Conservation (phyloP, 176 grass and related monocot species). For the Alloteropsis semialata region DNA sequence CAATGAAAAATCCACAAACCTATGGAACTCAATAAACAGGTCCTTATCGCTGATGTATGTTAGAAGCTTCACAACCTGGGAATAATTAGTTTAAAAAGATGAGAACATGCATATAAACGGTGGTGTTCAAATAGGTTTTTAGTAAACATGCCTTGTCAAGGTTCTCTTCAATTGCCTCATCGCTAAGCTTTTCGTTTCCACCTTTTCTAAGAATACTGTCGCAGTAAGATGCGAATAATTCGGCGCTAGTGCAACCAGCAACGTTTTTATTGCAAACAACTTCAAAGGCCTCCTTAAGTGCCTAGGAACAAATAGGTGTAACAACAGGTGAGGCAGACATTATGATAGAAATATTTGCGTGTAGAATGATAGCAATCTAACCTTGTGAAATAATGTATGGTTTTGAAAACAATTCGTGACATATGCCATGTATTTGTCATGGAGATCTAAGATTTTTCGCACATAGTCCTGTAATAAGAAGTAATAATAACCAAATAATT, state of each 20-base stretch:
- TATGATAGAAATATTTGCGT: neutral
- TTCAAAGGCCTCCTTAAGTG: conserved; percentile 44
- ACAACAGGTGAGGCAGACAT: neutral
- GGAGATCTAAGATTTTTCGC: conserved; percentile 60
- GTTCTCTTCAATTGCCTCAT: conserved; percentile 45
- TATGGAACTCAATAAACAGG: conserved; percentile 43
- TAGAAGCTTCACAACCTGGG: conserved; percentile 46
- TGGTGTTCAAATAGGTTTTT: neutral
- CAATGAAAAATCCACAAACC: neutral
- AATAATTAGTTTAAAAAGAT: neutral
- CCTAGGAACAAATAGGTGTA: neutral
- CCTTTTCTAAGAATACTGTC: conserved; percentile 44
- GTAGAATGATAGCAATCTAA: neutral
- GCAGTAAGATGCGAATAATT: conserved; percentile 39
- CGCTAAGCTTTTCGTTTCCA: conserved; percentile 36
- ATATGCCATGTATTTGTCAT: conserved; percentile 67
- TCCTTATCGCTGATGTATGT: conserved; percentile 43
- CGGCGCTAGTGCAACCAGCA: conserved; percentile 37
- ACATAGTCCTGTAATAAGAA: conserved; percentile 56
- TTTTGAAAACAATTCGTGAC: conserved; percentile 60
- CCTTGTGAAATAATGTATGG: conserved; percentile 57
- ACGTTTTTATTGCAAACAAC: conserved; percentile 42
- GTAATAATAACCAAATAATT: conserved; percentile 11
- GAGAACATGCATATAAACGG: neutral
- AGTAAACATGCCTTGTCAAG: conserved; percentile 36